Evolutionary conservation across 257 asterid genomes (phyloP).

Genomic region (Jacaranda mimosifolia): DNA sequence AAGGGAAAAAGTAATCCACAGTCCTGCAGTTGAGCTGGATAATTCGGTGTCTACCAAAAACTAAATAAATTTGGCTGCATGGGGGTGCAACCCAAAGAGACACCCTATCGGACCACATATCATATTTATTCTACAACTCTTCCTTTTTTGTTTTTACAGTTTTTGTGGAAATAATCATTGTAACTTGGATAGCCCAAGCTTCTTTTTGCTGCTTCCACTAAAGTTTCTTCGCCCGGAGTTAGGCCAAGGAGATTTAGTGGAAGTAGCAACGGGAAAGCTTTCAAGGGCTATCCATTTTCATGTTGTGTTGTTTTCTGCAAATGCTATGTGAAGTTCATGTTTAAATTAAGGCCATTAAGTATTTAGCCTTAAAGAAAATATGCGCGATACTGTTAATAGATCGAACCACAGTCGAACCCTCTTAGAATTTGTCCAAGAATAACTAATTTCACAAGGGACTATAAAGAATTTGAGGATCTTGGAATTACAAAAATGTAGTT

Average conservation of each 20-base stretch:
- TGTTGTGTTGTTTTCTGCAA: slow-evolving; percentile 36
- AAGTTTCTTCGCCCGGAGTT: slow-evolving; percentile 71
- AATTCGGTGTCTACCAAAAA: background rate
- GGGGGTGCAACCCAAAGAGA: background rate
- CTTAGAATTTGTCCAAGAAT: too few species aligned
- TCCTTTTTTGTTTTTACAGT: background rate
- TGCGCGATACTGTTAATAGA: background rate
- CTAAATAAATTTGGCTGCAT: slow-evolving; percentile 15
- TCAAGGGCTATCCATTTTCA: slow-evolving; percentile 74
- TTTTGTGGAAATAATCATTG: slow-evolving; percentile 34
- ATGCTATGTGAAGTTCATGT: background rate
- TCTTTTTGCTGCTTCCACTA: slow-evolving; percentile 99
- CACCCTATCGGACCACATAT: background rate
- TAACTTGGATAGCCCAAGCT: slow-evolving; percentile 78
- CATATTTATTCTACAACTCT: background rate
- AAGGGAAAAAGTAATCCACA: slow-evolving; percentile 12
- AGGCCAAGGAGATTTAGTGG: slow-evolving; percentile 90
- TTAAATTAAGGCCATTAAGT: background rate
- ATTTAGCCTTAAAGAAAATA: background rate
- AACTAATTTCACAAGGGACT: too few species aligned
- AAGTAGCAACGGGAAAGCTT: slow-evolving; percentile 99
- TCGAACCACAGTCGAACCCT: too few species aligned
- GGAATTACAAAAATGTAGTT: too few species aligned
- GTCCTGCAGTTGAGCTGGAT: slow-evolving; percentile 8
- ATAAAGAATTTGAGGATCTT: too few species aligned